A percentile compares a stretch with the other conserved stretches of the same genome.
These are phyloP conservation scores for Climacium dendroides DNA, from an alignment of 225 moss, liverwort and hornwort species.

Conservation along the genomic window DNA sequence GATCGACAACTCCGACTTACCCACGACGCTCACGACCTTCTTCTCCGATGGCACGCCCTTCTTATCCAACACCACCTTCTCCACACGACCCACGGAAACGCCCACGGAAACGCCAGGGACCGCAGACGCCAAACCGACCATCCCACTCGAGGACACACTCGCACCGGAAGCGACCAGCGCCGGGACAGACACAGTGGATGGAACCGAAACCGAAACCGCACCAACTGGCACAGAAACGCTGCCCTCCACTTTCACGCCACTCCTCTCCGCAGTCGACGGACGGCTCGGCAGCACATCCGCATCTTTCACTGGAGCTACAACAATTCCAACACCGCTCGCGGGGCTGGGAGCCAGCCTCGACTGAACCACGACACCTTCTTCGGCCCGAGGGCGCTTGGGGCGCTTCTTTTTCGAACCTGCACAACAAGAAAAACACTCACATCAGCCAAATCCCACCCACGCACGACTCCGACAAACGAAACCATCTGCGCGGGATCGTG, in stretches of 20 bases:
- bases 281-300: constrained; percentile 10
- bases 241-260: constrained; percentile 32
- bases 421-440: not conserved
- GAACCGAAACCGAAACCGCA: not conserved
- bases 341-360: constrained; percentile 1
- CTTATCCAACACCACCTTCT: constrained; percentile 21
- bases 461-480: not conserved
- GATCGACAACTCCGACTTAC: constrained; percentile 18
- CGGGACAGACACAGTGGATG: not conserved
- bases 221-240: not conserved
- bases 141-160: not conserved
- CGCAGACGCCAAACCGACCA: not conserved
- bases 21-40: not conserved
- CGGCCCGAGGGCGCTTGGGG: constrained; percentile 35
- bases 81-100: not conserved
- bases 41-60: constrained; percentile 21
- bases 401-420: constrained; percentile 35
- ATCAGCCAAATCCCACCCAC: not conserved
- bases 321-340: not conserved
- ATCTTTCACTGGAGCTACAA: constrained; percentile 1
- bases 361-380: constrained; percentile 19
- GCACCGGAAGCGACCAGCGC: not conserved
- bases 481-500: not conserved
- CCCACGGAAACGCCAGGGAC: not conserved
- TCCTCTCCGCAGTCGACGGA: constrained; percentile 2